Evolutionary conservation across 768 basidiomycete genomes (phyloP), one percentile per base, ranked within the genome.

Genomic region (Mycena galericulata): DNA sequence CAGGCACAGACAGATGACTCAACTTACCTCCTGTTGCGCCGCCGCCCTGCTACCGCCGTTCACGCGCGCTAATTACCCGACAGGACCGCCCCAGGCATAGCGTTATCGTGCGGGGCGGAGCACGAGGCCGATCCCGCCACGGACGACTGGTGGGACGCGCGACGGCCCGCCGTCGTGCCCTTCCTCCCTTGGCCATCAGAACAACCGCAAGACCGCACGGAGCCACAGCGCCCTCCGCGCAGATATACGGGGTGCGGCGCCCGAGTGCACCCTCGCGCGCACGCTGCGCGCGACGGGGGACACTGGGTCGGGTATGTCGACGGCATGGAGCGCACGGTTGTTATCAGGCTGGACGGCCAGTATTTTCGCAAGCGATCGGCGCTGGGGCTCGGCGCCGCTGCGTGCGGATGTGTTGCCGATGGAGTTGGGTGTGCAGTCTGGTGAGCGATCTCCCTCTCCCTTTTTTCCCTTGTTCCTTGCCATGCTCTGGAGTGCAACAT

Each of bases 11-110:
- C 51, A 10, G 62, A 63, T 10, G 62, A 53, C 41, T n/a, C 62
- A 12, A 36, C 50, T 6, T 51, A 43, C 30, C 62, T 63, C 41
- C 51, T 63, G 24, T 29, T 62, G 4, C 30, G 50, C 22, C 62
- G 62, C 51, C 62, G 62, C 30, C 62, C 62, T 51, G 53, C 62
- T 22, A 51, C 55, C 27, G 51, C 62, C 1, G 62, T 63, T 14
- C 62, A 63, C 41, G 51, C 50, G 50, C 50, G 51, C 15, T 27
- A 45, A 9, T 34, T 63, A 50, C 62, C 62, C 41, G 62, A 63
- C 43, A 55, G 32, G 40, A 36, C 50, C 53, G 62, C 40, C 29
- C 50, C 43, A 4, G 62, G 62, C 3, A 46, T 38, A 2, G 30
- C 41, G 29, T n/a, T 63, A 3, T 45, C 9, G 7, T 63, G 62